Conservation (phyloP, 768 basidiomycete genomes). For the Chiua virens region DNA sequence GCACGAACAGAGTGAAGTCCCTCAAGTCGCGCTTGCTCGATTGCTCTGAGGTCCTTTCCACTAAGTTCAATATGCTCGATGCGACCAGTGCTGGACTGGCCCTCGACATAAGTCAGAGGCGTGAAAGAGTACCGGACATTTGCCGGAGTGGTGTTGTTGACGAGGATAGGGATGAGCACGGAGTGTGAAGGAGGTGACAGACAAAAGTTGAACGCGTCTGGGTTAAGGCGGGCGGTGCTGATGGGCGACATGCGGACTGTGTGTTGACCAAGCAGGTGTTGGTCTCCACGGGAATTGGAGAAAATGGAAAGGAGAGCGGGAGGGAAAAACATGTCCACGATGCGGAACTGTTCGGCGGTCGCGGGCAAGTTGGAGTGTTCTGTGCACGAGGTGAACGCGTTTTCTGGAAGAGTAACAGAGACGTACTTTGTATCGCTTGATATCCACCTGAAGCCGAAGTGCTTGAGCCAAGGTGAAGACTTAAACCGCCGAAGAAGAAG, state of each 20-base stretch:
- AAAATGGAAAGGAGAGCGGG: constrained; percentile 51
- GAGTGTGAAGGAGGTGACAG: constrained; percentile 52
- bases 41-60: constrained; percentile 63
- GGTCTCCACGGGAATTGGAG: constrained; percentile 41
- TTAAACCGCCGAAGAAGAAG: constrained; percentile 70
- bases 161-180: constrained; percentile 76
- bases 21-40: constrained; percentile 60
- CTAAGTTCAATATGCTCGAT: constrained; percentile 56
- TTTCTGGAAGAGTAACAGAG: neutral
- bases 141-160: constrained; percentile 86
- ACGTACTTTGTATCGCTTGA: constrained; percentile 35
- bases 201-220: constrained; percentile 71
- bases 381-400: constrained; percentile 16
- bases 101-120: constrained; percentile 54
- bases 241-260: constrained; percentile 92
- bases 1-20: constrained; percentile 46
- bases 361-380: constrained; percentile 39
- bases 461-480: constrained; percentile 47
- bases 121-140: constrained; percentile 72
- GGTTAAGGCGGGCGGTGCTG: constrained; percentile 89
- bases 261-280: constrained; percentile 79
- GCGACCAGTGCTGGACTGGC: constrained; percentile 40
- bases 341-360: constrained; percentile 44
- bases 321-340: constrained; percentile 50
- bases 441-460: constrained; percentile 9